Conservation (phyloP, 148 eudicot genomes). For the Camellia sinensis region DNA sequence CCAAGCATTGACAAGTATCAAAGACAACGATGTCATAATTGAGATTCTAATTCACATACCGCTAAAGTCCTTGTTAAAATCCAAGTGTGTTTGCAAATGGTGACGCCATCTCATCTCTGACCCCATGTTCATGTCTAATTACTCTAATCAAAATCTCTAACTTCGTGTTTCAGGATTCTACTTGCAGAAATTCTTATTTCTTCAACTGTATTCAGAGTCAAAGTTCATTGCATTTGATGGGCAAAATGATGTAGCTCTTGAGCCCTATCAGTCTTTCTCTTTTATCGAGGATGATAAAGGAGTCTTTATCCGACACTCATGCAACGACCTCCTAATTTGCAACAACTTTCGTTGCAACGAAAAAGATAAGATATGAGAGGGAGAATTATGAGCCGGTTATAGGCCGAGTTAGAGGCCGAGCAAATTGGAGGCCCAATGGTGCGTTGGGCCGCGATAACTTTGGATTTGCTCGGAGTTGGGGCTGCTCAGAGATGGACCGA, state of each 20-base stretch:
- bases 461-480: too few relatives aligned
- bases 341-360: neutral
- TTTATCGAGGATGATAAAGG: neutral
- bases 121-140: neutral
- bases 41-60: neutral
- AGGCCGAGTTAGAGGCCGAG: too few relatives aligned
- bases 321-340: neutral
- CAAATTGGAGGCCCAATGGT: too few relatives aligned
- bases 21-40: neutral
- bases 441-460: too few relatives aligned
- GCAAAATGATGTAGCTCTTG: neutral
- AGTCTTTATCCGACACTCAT: neutral
- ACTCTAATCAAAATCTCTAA: neutral
- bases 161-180: neutral
- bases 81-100: constrained; percentile 1
- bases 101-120: neutral
- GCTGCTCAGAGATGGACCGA: too few relatives aligned
- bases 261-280: neutral
- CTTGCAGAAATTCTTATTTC: neutral
- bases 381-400: too few relatives aligned
- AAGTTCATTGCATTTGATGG: neutral
- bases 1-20: neutral
- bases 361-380: neutral
- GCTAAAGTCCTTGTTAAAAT: neutral
- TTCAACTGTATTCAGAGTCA: neutral